A percentile compares a stretch with the other conserved stretches of the same genome.
These are phyloP conservation scores for Balansia obtecta DNA, from an alignment of 2,329 filamentous ascomycete species.

Conservation along the genomic window DNA sequence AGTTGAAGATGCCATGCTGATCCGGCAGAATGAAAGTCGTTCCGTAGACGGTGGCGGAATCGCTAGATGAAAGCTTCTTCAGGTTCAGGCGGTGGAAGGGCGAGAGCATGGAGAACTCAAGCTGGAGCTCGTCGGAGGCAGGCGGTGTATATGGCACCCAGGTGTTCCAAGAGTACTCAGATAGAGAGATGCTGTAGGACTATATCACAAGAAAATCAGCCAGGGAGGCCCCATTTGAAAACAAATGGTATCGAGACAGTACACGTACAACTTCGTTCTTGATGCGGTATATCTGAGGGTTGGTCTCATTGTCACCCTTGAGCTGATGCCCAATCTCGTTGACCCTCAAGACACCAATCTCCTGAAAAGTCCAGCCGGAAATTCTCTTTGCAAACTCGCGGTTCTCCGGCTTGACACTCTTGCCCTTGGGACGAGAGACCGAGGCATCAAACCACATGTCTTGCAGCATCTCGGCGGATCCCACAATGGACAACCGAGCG, in stretches of 20 bases:
- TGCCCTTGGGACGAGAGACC: slow-evolving; percentile 47
- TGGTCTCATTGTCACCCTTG: slow-evolving; percentile 43
- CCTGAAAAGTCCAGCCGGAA: slow-evolving; percentile 93
- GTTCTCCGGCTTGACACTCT: slow-evolving; percentile 57
- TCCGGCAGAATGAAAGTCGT: slow-evolving; percentile 75
- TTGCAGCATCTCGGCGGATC: slow-evolving; percentile 75
- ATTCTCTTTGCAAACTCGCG: slow-evolving; percentile 74
- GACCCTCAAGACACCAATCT: slow-evolving; percentile 78
- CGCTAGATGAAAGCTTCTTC: slow-evolving; percentile 37
- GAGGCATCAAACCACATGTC: slow-evolving; percentile 80
- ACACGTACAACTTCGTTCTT: slow-evolving; percentile 92
- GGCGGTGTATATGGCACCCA: slow-evolving; percentile 65
- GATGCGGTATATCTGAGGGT: slow-evolving; percentile 84
- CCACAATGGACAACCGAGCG: slow-evolving; percentile 75
- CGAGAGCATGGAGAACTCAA: slow-evolving; percentile 98
- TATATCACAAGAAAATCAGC: slow-evolving; percentile 21
- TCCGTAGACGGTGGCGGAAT: slow-evolving; percentile 61
- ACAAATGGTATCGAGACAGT: neutral
- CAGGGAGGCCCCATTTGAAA: neutral
- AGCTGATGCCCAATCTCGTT: slow-evolving; percentile 71
- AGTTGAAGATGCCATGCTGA: slow-evolving; percentile 98
- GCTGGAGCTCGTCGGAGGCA: slow-evolving; percentile 62
- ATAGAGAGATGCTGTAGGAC: slow-evolving; percentile 80
- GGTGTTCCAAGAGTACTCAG: slow-evolving; percentile 66
- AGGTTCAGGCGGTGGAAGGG: slow-evolving; percentile 87